Evolutionary conservation across 441 rosid genomes (phyloP).

Genomic region (Brassica hybrid): DNA sequence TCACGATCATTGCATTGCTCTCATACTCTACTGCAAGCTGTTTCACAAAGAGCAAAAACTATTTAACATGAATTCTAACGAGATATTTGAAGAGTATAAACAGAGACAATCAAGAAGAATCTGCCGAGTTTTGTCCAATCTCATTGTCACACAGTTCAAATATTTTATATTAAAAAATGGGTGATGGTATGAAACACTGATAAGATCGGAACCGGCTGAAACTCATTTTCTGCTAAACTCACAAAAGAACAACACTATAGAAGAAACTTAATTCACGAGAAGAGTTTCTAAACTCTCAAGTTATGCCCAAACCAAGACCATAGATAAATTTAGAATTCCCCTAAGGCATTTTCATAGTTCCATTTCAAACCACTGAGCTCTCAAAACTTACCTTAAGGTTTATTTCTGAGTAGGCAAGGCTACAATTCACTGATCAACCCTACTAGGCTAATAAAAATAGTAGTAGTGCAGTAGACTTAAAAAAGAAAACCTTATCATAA

Average conservation of each 20-base stretch:
- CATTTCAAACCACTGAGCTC: background rate
- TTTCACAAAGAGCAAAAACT: conserved; percentile 5
- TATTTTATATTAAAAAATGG: background rate
- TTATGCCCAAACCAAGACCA: conserved; percentile 17
- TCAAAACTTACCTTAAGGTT: too few species aligned
- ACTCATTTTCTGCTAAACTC: background rate
- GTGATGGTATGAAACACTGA: background rate
- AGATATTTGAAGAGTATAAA: background rate
- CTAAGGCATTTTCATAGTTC: background rate
- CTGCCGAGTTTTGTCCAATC: background rate
- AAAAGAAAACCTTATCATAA: background rate
- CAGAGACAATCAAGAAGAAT: background rate
- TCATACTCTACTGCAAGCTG: conserved; percentile 94
- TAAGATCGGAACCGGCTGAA: background rate
- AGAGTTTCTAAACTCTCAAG: background rate
- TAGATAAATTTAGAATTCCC: conserved; percentile 12
- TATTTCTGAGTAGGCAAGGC: too few species aligned
- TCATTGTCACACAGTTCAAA: background rate
- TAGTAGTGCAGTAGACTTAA: too few species aligned
- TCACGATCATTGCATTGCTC: conserved; percentile 74
- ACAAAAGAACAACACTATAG: background rate
- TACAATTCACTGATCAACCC: too few species aligned
- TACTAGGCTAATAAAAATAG: too few species aligned
- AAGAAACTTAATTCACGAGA: background rate
- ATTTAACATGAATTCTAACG: background rate